Evolutionary conservation across 176 grass and related monocot species (phyloP), one percentile per base, ranked within the genome.

Genomic region (Carex kokanica): DNA sequence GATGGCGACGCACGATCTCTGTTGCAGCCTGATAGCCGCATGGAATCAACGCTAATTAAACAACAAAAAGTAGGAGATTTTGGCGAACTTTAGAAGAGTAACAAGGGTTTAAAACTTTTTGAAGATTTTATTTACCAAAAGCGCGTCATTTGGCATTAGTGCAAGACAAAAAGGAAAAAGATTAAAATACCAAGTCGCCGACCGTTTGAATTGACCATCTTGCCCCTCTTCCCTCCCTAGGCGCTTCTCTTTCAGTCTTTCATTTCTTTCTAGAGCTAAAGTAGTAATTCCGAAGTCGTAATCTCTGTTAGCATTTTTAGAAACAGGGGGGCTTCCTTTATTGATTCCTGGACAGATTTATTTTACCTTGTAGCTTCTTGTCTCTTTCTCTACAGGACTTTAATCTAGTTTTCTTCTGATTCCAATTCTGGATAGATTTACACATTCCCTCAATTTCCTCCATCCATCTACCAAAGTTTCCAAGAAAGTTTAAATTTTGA

Each of bases 1-100:
- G 4, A 38, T 38, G 4, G 36, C 36, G 36, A 78, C 36, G 12
- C 36, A 13, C 18, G 4, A 32, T 54, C 9, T 47, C 0, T 78
- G n/a, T 7, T 54, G 6, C 20, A 55, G 18, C 41, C 56, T 58
- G 56, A 58, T 58, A 1, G 56, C 16, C 56, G 56, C 56, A 58
- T n/a, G 56, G 4, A 59, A 59, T 59, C 17, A n/a, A n/a, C 16
- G 45, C 54, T 16, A 56, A 56, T 14, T 56, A 56, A 56, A 56
- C 17, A 20, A 59, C 16, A 8, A 24, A 61, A 61, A 24, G 59
- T 61, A 61, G 11, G 24, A 64, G 85, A 88, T 85, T 80, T 87
- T 67, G 66, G 83, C 89, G 45, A 81, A 83, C 85, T 81, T 86
- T 81, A 78, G 73, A 31, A 51, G 34, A 47, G 82, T 83, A 86